Evolutionary conservation across 2,329 filamentous ascomycete species (phyloP).

Genomic region (Colletotrichum phormii): DNA sequence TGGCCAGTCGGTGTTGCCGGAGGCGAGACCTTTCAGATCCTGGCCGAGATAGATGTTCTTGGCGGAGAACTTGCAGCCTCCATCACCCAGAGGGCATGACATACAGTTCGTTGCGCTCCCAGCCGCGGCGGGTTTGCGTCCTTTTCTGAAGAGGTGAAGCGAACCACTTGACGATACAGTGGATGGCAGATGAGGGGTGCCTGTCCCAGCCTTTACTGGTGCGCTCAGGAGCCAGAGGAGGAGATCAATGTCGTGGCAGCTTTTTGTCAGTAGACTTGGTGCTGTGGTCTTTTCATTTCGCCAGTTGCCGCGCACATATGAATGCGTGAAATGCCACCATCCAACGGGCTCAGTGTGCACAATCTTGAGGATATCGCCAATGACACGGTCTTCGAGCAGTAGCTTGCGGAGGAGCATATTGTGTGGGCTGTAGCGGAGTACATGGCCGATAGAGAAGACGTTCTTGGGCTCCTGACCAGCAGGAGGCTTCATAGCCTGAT

Average conservation of each 20-base stretch:
- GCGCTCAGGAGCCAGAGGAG: slow-evolving; percentile 91
- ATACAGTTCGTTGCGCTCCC: slow-evolving; percentile 88
- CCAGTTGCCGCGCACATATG: slow-evolving; percentile 95
- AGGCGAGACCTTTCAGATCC: slow-evolving; percentile 68
- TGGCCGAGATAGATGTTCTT: slow-evolving; percentile 83
- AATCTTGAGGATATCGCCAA: slow-evolving; percentile 87
- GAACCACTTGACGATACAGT: slow-evolving; percentile 81
- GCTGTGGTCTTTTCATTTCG: slow-evolving; percentile 81
- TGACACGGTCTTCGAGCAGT: slow-evolving; percentile 77
- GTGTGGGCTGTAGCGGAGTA: slow-evolving; percentile 92
- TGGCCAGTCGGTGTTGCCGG: slow-evolving; percentile 81
- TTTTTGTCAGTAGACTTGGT: slow-evolving; percentile 90
- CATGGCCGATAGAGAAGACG: slow-evolving; percentile 93
- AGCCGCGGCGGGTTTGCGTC: slow-evolving; percentile 80
- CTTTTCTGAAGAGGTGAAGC: slow-evolving; percentile 81
- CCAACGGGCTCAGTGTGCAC: slow-evolving; percentile 96
- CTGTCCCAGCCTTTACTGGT: slow-evolving; percentile 62
- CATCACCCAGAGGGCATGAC: slow-evolving; percentile 76
- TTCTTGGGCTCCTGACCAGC: slow-evolving; percentile 38
- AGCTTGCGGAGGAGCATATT: slow-evolving; percentile 87
- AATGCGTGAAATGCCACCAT: slow-evolving; percentile 95
- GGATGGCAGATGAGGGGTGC: slow-evolving; percentile 76
- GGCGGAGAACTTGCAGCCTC: slow-evolving; percentile 85
- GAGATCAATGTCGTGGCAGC: slow-evolving; percentile 95
- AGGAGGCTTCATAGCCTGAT: slow-evolving; percentile 61